Conservation (phyloP, 345 rosid genomes). For the Aquilaria malaccensis region DNA sequence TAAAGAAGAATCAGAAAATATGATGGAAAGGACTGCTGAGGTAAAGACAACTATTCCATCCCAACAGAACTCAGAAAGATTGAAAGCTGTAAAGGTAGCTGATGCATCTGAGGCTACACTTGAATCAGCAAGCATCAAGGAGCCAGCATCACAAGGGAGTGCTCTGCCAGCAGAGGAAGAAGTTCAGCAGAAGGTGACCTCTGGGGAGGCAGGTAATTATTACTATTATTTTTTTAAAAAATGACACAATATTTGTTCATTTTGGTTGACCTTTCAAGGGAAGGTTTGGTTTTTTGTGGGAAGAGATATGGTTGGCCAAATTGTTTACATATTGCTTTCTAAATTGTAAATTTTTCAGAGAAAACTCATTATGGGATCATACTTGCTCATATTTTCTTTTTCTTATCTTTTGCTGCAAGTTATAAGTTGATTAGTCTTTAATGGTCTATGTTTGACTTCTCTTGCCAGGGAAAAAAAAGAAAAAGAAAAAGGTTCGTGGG, state of each 20-base stretch:
- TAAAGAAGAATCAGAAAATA: slow-evolving; percentile 32
- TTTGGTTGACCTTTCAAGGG: too few species aligned
- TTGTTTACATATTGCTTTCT: not conserved
- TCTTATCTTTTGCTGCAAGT: not conserved
- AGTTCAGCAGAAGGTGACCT: slow-evolving; percentile 59
- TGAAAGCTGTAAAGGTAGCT: slow-evolving; percentile 30
- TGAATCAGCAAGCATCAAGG: slow-evolving; percentile 66
- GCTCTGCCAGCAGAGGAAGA: slow-evolving; percentile 50
- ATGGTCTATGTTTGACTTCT: slow-evolving; percentile 6
- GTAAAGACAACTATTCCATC: slow-evolving; percentile 39
- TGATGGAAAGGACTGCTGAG: slow-evolving; percentile 29
- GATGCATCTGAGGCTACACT: slow-evolving; percentile 62
- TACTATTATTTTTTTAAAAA: not conserved
- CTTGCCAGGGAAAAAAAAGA: slow-evolving; percentile 68
- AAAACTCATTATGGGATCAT: too few species aligned
- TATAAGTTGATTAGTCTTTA: not conserved
- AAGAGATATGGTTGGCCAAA: not conserved
- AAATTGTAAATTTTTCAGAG: too few species aligned
- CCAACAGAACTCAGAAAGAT: slow-evolving; percentile 33
- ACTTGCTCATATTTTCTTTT: not conserved
- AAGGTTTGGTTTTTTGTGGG: not conserved
- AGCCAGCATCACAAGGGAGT: slow-evolving; percentile 64
- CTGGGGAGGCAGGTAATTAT: slow-evolving; percentile 60
- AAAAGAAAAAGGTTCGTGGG: slow-evolving; percentile 66
- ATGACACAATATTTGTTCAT: too few species aligned